Evolutionary conservation across 1,139 yeast genomes (phyloP), one percentile per base, ranked within the genome.

Genomic region (Scheffersomyces illinoinensis): DNA sequence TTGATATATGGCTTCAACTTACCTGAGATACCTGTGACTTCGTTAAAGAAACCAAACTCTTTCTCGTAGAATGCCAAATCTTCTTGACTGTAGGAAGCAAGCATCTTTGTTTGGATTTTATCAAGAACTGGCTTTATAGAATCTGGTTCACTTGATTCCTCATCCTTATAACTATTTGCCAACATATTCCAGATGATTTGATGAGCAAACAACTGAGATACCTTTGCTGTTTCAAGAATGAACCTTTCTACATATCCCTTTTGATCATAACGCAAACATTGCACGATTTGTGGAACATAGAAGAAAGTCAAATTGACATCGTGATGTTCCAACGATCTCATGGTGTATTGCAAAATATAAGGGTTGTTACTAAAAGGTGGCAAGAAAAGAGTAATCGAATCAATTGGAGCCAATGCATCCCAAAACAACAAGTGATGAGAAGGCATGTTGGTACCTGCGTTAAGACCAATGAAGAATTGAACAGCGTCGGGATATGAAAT

Each of bases 161-260:
- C 98, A 71, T 92, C 99, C 67, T 89, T 90, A 73, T 85, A 95
- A 63, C 95, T 86, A 71, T 96, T 96, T 1, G 99, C 99, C 68
- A 90, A 77, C 90, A 96, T 92, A 69, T 96, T 96, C 99, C 99
- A 96, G 62, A 96, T 92, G 64, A 96, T 93, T 75, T 96, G 99
- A 74, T 96, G 99, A 0, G 98, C 93, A 79, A 96, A 96, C 62
- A 93, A 79, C 67, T 91, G 96, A 48, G 96, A 89, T 23, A 93
- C 91, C 69, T 90, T 89, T 3, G 97, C 98, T 0, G 98, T 92
- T 71, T 95, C 98, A 60, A 95, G 76, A 64, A 96, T 93, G 71
- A 91, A 91, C 64, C 93, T 84, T 66, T 91, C 93, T 56, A 93
- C 96, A 66, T 93, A 93, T 1, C 98, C 98, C 58, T 85, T 79